These are phyloP conservation scores for Boletellus sp. DNA, from an alignment of 1,284 basidiomycete species.

Conservation along the genomic window DNA sequence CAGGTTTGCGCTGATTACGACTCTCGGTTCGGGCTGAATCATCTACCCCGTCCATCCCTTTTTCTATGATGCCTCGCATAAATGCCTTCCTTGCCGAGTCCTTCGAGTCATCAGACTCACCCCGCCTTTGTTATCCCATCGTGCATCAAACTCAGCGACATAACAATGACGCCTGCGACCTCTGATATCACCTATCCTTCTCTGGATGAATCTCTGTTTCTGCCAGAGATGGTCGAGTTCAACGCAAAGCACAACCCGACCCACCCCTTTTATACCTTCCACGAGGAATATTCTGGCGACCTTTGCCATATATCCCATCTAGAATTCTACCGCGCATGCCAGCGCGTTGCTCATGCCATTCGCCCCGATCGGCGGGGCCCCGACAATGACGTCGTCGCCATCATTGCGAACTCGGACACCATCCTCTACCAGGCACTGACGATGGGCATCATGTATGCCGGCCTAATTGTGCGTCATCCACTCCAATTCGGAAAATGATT, in stretches of 20 bases:
- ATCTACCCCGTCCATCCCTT: too few relatives aligned
- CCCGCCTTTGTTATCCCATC: too few relatives aligned
- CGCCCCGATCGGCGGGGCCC: constrained; percentile 17
- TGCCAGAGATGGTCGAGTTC: constrained; percentile 25
- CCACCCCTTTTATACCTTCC: constrained; percentile 20
- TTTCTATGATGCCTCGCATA: too few relatives aligned
- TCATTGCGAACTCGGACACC: constrained; percentile 31
- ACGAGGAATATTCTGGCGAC: constrained; percentile 6
- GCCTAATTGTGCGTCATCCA: constrained; percentile 29
- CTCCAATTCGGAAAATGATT: not conserved
- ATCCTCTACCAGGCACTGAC: constrained; percentile 32
- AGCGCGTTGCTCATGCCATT: constrained; percentile 29
- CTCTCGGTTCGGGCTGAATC: too few relatives aligned
- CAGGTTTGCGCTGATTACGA: too few relatives aligned
- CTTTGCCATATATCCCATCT: constrained; percentile 22
- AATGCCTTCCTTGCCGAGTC: too few relatives aligned
- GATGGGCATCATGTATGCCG: constrained; percentile 31
- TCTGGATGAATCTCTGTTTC: constrained; percentile 21
- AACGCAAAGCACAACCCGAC: constrained; percentile 18
- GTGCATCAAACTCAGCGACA: too few relatives aligned
- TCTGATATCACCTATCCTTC: constrained; percentile 13
- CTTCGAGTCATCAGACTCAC: too few relatives aligned
- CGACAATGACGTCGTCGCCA: constrained; percentile 22
- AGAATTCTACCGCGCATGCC: constrained; percentile 33
- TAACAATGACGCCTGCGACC: not conserved